Evolutionary conservation across 1,284 basidiomycete species (phyloP).

Genomic region (Blastosporella zonata): DNA sequence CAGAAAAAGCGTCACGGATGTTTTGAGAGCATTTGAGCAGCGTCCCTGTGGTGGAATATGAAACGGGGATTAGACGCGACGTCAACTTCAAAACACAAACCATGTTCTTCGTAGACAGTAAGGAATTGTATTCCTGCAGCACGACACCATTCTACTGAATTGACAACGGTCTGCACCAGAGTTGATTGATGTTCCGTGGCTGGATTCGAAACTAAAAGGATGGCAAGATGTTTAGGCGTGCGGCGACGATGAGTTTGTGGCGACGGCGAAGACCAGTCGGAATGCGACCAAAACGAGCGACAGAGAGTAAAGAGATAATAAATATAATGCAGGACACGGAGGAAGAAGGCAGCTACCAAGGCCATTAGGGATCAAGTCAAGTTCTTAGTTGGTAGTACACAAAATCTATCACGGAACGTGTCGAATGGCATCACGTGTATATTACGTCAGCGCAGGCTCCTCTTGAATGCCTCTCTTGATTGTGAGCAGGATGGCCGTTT

Average conservation of each 20-base stretch:
- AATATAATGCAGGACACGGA: conserved; percentile 54
- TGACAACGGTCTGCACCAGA: conserved; percentile 51
- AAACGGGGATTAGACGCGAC: conserved; percentile 7
- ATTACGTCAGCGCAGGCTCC: conserved; percentile 47
- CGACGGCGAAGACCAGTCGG: conserved; percentile 31
- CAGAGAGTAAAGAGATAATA: conserved; percentile 47
- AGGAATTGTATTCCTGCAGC: conserved; percentile 53
- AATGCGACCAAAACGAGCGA: conserved; percentile 37
- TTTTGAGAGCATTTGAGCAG: conserved; percentile 40
- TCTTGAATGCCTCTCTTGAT: conserved; percentile 79
- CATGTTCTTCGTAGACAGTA: conserved; percentile 68
- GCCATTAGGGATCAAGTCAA: conserved; percentile 23
- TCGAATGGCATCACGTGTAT: conserved; percentile 5
- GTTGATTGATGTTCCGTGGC: conserved; percentile 35
- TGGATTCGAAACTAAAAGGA: conserved; percentile 50
- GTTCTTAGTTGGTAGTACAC: conserved; percentile 1
- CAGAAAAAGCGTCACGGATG: conserved; percentile 36
- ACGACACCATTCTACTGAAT: conserved; percentile 58
- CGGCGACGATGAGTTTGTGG: conserved; percentile 51
- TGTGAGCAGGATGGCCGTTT: conserved; percentile 84
- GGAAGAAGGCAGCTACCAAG: conserved; percentile 33
- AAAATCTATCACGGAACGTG: conserved; percentile 14
- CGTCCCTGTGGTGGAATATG: conserved; percentile 36
- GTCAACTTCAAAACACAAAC: conserved; percentile 36
- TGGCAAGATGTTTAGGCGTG: conserved; percentile 60